Evolutionary conservation across 768 basidiomycete genomes (phyloP).

Genomic region (Boletus subparvulus): DNA sequence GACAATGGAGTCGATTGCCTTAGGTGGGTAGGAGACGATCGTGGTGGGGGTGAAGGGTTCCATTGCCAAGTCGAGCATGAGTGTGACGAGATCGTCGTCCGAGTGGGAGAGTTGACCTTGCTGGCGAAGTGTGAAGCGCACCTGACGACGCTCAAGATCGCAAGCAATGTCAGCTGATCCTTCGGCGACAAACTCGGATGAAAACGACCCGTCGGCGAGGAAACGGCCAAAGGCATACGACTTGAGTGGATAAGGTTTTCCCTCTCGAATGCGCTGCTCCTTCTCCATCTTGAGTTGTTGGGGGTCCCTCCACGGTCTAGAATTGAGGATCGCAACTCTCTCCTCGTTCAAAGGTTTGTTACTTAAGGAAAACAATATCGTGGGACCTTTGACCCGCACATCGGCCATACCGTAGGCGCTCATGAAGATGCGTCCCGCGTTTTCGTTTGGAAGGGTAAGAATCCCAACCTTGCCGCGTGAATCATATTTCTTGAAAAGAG

Average conservation of each 20-base stretch:
- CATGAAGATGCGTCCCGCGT: slow-evolving; percentile 27
- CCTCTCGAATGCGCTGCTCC: slow-evolving; percentile 22
- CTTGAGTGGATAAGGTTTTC: slow-evolving; percentile 22
- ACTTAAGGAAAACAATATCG: slow-evolving; percentile 21
- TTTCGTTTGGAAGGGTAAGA: slow-evolving; percentile 29
- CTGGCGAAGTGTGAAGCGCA: slow-evolving; percentile 33
- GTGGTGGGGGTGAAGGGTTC: not conserved
- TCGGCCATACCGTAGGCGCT: slow-evolving; percentile 25
- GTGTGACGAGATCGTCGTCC: not conserved
- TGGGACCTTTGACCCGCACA: slow-evolving; percentile 27
- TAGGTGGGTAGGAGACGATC: slow-evolving; percentile 23
- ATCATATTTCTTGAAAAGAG: slow-evolving; percentile 27
- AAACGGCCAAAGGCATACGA: slow-evolving; percentile 38
- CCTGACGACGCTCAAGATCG: slow-evolving; percentile 32
- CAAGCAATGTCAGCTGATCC: slow-evolving; percentile 36
- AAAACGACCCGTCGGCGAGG: slow-evolving; percentile 34
- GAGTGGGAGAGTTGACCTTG: slow-evolving; percentile 17
- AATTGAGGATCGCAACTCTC: slow-evolving; percentile 24
- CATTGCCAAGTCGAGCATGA: not conserved
- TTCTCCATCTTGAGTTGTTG: slow-evolving; percentile 21
- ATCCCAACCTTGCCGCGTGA: slow-evolving; percentile 29
- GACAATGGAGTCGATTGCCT: slow-evolving; percentile 23
- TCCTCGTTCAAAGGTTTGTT: slow-evolving; percentile 23
- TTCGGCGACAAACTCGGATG: slow-evolving; percentile 28
- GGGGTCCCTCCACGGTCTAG: slow-evolving; percentile 34